Evolutionary conservation across 345 rosid genomes (phyloP), one percentile per base, ranked within the genome.

Genomic region (Eucalyptus microcorys): DNA sequence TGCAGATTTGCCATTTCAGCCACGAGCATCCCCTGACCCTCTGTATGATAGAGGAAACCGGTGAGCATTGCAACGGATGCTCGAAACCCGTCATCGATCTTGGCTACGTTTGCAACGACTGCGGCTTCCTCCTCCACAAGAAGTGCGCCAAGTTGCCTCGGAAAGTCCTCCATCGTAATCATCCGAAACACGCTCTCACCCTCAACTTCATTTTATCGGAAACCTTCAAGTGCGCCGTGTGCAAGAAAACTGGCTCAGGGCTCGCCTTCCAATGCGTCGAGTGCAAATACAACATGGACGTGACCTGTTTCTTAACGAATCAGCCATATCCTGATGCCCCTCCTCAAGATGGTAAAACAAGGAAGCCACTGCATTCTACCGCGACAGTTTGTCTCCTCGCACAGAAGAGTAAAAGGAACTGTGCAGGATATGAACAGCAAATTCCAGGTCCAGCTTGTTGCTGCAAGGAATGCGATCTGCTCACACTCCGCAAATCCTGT

Each of bases 41-140:
- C 22, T 48, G 59, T 17, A 37, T 14, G 84, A 87, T 37, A 48
- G 84, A 87, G 15, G 52, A 57, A 57, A 37, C n/a, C 26, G 64
- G 89, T n/a, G 90, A 89, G 42, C 87, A 10, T n/a, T 90, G 93
- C 86, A 84, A n/a, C 10, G 89, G 87, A 42, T 92, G 93, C 66
- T 45, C 27, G 55, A 40, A 88, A 49, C 61, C 66, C 19, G 49
- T 90, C 57, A 43, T 13, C 30, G 66, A 48, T 68, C 19, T 76
- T 14, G 87, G 86, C 76, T 89, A 88, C 80, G 32, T 37, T 47
- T 92, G 93, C 80, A 24, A 48, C 3, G 86, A 83, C 34, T 92
- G 92, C 34, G 80, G 85, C 22, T 88, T 87, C 88, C 85, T 53
- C 84, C 91, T 92, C 45, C 92, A 92, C 64, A 87, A 88, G 49